Evolutionary conservation across 1,139 yeast genomes (phyloP), one percentile per base, ranked within the genome.

Genomic region (Yamadazyma dushanensis): DNA sequence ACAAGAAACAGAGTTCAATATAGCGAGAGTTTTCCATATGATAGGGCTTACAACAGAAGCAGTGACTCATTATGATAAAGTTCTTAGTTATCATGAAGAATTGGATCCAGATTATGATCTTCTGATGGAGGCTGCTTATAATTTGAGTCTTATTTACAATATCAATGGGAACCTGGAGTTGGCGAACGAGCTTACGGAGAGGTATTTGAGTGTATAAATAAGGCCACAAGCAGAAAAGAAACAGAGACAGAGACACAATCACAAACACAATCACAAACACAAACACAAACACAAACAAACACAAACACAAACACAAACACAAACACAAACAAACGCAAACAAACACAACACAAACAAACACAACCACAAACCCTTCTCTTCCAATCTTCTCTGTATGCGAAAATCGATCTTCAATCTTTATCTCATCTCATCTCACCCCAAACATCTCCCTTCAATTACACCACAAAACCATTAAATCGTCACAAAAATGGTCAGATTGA

Each of bases 401-500:
- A n/a, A n/a, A n/a, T n/a, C n/a, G n/a, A n/a, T n/a, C n/a, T n/a
- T n/a, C n/a, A n/a, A n/a, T n/a, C n/a, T n/a, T n/a, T n/a, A n/a
- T n/a, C n/a, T n/a, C n/a, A n/a, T n/a, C n/a, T n/a, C n/a, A n/a
- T n/a, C n/a, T n/a, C n/a, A n/a, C n/a, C n/a, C n/a, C n/a, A n/a
- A n/a, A n/a, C 21, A 19, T 19, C 21, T 19, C 7, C 7, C 21
- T 19, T 19, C 7, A 19, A 7, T 19, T 9, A 6, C 29, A 15
- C 18, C 18, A 18, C 16, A 36, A 8, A 16, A 89, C 90, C 97
- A 97, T 90, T 16, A 75, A 97, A 52, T 69, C 89, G 31, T 90
- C 90, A 57, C 83, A 89, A 20, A 66, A 16, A 89, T 90, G 97
- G 97, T 90, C 16, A 75, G 97, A 52, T 69, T 89, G 31, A 90